phyloP scores from a whole-genome alignment of 805 yeast genomes.

The Yarrowia bubula region DNA sequence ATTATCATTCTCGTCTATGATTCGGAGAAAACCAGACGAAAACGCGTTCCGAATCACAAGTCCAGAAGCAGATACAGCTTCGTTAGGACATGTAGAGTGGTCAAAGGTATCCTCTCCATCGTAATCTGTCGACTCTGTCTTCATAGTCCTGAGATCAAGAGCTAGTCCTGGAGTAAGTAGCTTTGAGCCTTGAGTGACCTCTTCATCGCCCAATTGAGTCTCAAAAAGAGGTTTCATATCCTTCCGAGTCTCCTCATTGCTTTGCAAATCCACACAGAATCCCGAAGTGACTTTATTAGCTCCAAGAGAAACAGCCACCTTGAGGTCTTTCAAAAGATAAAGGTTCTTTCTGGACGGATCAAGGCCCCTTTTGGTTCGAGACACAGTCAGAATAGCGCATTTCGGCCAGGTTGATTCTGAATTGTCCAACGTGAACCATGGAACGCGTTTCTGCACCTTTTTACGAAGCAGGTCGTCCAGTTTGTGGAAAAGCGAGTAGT shows the following conservation, averaged over 20 bases:
- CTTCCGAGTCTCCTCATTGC: background rate
- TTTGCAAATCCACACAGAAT: background rate
- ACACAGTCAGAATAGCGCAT: background rate
- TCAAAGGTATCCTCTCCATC: background rate
- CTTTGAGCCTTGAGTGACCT: background rate
- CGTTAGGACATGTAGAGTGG: background rate
- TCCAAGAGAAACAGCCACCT: background rate
- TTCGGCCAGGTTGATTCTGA: background rate
- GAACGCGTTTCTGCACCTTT: background rate
- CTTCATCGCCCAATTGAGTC: no score
- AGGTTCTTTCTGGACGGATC: background rate
- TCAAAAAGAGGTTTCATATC: no score
- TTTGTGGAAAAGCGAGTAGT: background rate
- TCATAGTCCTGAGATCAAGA: background rate
- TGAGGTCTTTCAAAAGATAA: background rate
- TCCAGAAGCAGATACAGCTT: background rate
- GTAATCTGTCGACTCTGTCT: background rate
- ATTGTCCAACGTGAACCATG: background rate
- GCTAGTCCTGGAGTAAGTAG: background rate
- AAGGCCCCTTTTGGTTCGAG: background rate
- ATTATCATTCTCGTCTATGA: background rate
- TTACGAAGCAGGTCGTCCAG: background rate
- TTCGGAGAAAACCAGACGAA: background rate
- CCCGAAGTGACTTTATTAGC: background rate
- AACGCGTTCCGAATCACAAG: background rate